Evolutionary conservation across 2,329 filamentous ascomycete species (phyloP).

Genomic region (Neonectria ditissima): DNA sequence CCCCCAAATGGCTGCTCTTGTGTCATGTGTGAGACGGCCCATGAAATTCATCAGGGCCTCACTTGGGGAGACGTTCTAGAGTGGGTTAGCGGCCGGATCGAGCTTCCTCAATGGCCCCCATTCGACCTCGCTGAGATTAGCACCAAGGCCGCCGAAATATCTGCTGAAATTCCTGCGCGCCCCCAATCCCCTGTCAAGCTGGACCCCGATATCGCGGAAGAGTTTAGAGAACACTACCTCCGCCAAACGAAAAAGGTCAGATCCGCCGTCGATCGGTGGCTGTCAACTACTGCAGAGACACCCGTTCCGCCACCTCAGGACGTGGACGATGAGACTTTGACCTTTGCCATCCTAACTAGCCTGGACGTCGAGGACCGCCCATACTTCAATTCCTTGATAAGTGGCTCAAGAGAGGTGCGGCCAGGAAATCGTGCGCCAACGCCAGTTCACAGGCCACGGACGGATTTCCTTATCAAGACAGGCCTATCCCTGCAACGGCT

Average conservation of each 20-base stretch:
- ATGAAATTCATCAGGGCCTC: constrained; percentile 76
- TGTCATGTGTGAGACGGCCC: constrained; percentile 78
- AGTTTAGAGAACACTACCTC: constrained; percentile 92
- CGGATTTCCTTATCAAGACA: constrained; percentile 79
- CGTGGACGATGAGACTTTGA: constrained; percentile 92
- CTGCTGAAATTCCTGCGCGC: constrained; percentile 70
- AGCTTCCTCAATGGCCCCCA: constrained; percentile 89
- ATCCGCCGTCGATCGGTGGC: constrained; percentile 90
- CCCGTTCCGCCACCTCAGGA: constrained; percentile 84
- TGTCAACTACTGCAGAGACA: constrained; percentile 81
- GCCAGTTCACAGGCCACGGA: constrained; percentile 72
- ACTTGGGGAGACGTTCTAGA: constrained; percentile 98
- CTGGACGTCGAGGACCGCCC: constrained; percentile 80
- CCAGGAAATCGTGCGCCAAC: constrained; percentile 74
- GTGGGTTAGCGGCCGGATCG: constrained; percentile 87
- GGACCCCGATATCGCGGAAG: constrained; percentile 93
- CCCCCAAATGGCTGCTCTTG: constrained; percentile 88
- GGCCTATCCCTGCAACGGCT: constrained; percentile 85
- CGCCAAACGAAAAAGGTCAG: constrained; percentile 93
- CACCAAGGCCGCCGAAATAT: constrained; percentile 67
- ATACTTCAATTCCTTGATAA: constrained; percentile 84
- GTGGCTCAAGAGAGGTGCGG: constrained; percentile 68
- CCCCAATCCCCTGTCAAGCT: constrained; percentile 77
- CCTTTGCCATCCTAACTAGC: constrained; percentile 93
- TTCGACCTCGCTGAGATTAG: constrained; percentile 78